Conservation (phyloP, 2,329 filamentous ascomycete species). For the Pyricularia pennisetigena region DNA sequence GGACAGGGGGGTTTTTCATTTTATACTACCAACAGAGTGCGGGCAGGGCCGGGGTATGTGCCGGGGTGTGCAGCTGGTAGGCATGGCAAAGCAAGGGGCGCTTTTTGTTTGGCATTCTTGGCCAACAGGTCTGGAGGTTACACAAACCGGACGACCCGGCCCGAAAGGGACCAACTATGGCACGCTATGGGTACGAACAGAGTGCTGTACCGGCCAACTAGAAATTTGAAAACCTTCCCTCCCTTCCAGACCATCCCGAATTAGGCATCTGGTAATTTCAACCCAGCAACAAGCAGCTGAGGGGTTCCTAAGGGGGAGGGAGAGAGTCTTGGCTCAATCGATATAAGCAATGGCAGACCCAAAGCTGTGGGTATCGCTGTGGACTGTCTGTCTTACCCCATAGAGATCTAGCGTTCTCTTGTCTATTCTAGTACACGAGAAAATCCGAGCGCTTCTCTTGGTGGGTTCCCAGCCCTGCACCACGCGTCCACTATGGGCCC, state of each 20-base stretch:
- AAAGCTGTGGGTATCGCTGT: background rate
- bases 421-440: background rate
- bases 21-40: background rate
- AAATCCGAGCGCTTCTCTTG: background rate
- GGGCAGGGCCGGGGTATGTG: background rate
- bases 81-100: no score
- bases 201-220: background rate
- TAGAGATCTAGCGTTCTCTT: background rate
- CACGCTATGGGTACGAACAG: no score
- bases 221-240: background rate
- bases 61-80: background rate
- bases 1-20: background rate
- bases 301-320: no score
- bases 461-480: background rate
- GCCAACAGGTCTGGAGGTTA: background rate
- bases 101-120: background rate
- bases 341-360: background rate
- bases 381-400: background rate
- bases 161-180: background rate
- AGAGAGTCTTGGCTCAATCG: background rate
- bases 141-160: background rate
- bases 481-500: slow-evolving; percentile 3
- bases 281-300: background rate
- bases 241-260: background rate
- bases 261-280: background rate